Evolutionary conservation across 371 early-diverging fungal species (phyloP), one percentile per base, ranked within the genome.

Genomic region (Mucor racemosus): DNA sequence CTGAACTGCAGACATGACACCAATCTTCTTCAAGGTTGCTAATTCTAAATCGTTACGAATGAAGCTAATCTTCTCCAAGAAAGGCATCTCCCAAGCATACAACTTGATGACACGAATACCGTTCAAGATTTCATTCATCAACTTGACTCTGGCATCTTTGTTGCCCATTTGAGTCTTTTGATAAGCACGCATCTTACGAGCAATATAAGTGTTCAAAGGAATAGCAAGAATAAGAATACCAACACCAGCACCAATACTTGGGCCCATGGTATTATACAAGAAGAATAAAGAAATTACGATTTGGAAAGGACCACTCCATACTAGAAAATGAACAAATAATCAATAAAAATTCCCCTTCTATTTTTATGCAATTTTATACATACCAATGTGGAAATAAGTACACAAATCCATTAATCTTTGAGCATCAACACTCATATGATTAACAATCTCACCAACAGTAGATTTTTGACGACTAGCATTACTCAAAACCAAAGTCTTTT

Each of bases 101-200:
- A 94, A 76, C 77, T 96, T 96, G 77, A 96, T 92, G 36, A 96
- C 94, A 71, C 94, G 94, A 72, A 97, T 97, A 13, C 96, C 97
- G 64, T 91, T 91, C 64, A 99, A 76, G 8, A 96, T 76, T 81
- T 98, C 99, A 77, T 97, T 81, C 93, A 95, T 96, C 69, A 95
- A 72, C 78, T 93, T 94, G 62, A 95, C 92, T 69, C 98, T 86
- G 17, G 78, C 74, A 75, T 97, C 97, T 79, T 95, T 96, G 78
- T 92, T 94, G 19, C 84, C 87, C 97, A 97, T 96, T 74, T 95
- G 94, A 38, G 80, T 78, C 82, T 94, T 92, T 76, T 95, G 93
- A 35, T 90, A 80, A 8, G 72, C 78, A 35, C 93, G 88, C 84
- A 93, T 90, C 60, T 71, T 82, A 26, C 78, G 77, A 5, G 88